phyloP scores from a whole-genome alignment of 225 moss, liverwort and hornwort species.

The Anthoceros angustus region DNA sequence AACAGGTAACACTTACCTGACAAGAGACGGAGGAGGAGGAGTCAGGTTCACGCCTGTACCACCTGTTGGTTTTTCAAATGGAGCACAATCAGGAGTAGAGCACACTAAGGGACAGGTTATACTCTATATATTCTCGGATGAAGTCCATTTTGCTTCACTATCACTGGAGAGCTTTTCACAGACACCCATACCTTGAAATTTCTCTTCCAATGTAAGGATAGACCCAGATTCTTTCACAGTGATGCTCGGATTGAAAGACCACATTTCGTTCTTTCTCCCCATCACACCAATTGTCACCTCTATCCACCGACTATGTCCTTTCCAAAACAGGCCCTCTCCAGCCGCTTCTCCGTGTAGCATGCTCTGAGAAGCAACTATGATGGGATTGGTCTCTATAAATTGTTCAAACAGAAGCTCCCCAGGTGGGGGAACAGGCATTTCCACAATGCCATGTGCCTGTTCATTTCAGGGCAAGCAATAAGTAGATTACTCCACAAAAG shows the following conservation, averaged over 20 bases:
- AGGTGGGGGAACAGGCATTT: constrained; percentile 67
- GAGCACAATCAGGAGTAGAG: neutral
- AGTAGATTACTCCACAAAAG: neutral
- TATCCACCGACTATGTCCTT: constrained; percentile 78
- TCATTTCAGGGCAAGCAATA: neutral
- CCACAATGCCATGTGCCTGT: constrained; percentile 77
- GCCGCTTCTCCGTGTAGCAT: constrained; percentile 12
- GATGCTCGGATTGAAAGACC: constrained; percentile 83
- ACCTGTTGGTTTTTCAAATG: constrained; percentile 24
- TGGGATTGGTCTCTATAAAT: constrained; percentile 79
- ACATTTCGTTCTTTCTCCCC: constrained; percentile 47
- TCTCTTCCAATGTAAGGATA: constrained; percentile 80
- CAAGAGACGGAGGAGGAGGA: constrained; percentile 68
- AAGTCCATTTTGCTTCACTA: neutral
- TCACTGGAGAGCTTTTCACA: neutral
- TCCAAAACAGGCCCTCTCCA: constrained; percentile 42
- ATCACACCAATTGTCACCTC: constrained; percentile 90
- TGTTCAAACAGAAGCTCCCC: constrained; percentile 51
- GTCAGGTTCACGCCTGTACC: constrained; percentile 96
- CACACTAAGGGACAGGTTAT: neutral
- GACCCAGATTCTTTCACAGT: constrained; percentile 89
- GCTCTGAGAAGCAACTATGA: constrained; percentile 34
- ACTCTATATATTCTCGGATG: neutral
- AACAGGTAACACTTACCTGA: constrained; percentile 30
- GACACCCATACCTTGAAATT: constrained; percentile 59